These are phyloP conservation scores for Coemansia sp. DNA, from an alignment of 192 early-diverging fungal genomes.

Conservation along the genomic window DNA sequence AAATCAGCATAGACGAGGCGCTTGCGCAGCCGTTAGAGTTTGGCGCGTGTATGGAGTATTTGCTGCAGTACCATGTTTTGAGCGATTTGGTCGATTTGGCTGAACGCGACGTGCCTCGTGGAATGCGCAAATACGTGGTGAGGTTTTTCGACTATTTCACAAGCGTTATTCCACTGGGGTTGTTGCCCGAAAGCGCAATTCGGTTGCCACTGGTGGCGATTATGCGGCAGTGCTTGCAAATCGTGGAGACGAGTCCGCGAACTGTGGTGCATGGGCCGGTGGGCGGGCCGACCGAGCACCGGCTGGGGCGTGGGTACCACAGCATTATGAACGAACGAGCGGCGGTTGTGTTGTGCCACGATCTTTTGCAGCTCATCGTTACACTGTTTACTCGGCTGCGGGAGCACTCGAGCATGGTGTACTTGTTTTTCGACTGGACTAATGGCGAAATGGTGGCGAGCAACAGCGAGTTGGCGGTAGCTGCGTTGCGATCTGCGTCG, in stretches of 20 bases:
- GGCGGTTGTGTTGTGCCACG: slow-evolving; percentile 29
- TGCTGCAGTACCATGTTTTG: slow-evolving; percentile 48
- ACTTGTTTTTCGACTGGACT: slow-evolving; percentile 51
- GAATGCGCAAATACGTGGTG: slow-evolving; percentile 39
- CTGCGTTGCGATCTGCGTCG: slow-evolving; percentile 20
- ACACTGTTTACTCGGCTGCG: slow-evolving; percentile 39
- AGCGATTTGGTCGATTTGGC: slow-evolving; percentile 46
- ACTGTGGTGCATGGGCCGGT: slow-evolving; percentile 10
- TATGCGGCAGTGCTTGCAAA: slow-evolving; percentile 36
- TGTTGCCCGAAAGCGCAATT: slow-evolving; percentile 49
- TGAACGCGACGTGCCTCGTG: slow-evolving; percentile 40
- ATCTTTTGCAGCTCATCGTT: slow-evolving; percentile 33
- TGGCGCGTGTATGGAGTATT: slow-evolving; percentile 45
- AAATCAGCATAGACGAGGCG: neutral
- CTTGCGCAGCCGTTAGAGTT: slow-evolving; percentile 38
- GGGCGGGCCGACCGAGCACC: neutral
- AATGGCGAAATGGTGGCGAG: neutral
- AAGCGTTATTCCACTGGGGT: slow-evolving; percentile 29
- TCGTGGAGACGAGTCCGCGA: slow-evolving; percentile 33
- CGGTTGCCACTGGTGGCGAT: slow-evolving; percentile 46
- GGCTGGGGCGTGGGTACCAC: slow-evolving; percentile 33
- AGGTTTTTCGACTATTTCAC: slow-evolving; percentile 44
- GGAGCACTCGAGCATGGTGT: slow-evolving; percentile 35
- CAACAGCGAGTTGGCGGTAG: slow-evolving; percentile 22
- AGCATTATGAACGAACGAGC: slow-evolving; percentile 27